phyloP scores from a whole-genome alignment of 768 basidiomycete species.

The Panellus pusillus region DNA sequence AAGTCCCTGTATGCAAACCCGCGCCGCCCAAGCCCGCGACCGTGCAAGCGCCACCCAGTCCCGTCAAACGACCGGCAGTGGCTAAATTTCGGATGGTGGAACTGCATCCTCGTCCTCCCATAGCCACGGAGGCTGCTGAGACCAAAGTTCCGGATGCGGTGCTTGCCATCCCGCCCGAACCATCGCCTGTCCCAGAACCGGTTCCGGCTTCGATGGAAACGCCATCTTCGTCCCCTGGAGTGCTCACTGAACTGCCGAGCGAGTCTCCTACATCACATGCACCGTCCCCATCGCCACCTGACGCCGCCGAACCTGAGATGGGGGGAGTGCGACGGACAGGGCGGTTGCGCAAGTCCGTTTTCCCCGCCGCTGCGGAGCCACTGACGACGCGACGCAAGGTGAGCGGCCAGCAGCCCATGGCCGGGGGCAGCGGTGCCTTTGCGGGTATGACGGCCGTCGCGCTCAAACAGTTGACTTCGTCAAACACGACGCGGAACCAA shows the following conservation, averaged over 20 bases:
- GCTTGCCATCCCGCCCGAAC: background rate
- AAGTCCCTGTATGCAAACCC: slow-evolving; percentile 13
- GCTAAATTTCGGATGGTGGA: slow-evolving; percentile 21
- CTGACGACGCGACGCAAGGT: slow-evolving; percentile 46
- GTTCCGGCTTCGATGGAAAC: background rate
- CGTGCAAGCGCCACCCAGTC: slow-evolving; percentile 3
- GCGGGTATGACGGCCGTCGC: slow-evolving; percentile 69
- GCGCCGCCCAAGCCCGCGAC: slow-evolving; percentile 5
- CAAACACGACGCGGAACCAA: slow-evolving; percentile 76
- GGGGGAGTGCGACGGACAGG: slow-evolving; percentile 46
- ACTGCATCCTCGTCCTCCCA: slow-evolving; percentile 8
- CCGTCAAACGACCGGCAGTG: slow-evolving; percentile 8
- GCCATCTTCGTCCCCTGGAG: slow-evolving; percentile 1
- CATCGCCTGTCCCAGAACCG: background rate
- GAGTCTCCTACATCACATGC: slow-evolving; percentile 4
- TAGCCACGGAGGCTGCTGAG: background rate
- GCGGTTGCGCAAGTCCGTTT: slow-evolving; percentile 44
- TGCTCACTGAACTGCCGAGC: background rate
- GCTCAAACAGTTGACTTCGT: slow-evolving; percentile 66
- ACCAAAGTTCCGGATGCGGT: background rate
- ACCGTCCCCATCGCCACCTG: slow-evolving; percentile 6
- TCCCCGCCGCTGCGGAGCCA: slow-evolving; percentile 20
- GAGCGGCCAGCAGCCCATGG: slow-evolving; percentile 26
- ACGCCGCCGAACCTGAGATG: background rate
- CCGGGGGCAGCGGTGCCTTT: slow-evolving; percentile 46